phyloP scores from a whole-genome alignment of 1,284 basidiomycete species.

The Cryptococcus amylolentus region DNA sequence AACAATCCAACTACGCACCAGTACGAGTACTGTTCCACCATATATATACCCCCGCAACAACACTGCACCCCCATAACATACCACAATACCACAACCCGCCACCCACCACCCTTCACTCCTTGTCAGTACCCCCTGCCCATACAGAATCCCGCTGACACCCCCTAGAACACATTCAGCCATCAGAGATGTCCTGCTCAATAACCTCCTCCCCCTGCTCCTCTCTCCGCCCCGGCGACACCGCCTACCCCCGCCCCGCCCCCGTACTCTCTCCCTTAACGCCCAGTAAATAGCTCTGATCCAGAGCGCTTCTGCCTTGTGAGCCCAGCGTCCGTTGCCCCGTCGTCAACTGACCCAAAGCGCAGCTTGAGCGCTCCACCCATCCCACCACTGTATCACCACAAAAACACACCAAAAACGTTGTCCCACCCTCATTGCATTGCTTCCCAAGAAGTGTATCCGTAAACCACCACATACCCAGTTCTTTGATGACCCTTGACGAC shows the following conservation, averaged over 20 bases:
- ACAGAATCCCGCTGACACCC: no score
- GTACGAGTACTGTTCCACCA: neutral
- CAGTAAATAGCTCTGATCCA: neutral
- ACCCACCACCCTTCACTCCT: neutral
- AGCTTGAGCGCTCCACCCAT: neutral
- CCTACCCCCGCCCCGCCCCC: conserved; percentile 2
- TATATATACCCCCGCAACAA: neutral
- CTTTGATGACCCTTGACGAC: neutral
- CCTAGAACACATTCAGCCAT: neutral
- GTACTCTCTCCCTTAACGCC: neutral
- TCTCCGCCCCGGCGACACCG: conserved; percentile 1
- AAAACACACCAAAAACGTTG: no score
- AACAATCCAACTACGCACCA: neutral
- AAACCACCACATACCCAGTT: neutral
- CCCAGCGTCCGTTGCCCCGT: neutral
- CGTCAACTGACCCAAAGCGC: neutral
- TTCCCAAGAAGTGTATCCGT: neutral
- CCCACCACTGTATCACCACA: neutral
- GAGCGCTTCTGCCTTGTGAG: neutral
- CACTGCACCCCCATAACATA: no score
- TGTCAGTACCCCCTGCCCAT: neutral
- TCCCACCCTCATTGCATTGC: neutral
- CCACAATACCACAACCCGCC: neutral
- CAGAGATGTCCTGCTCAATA: neutral
- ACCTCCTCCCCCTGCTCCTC: neutral